Base-by-base conservation (phyloP, 768 basidiomycete species). In the Amanita molliuscula region DNA sequence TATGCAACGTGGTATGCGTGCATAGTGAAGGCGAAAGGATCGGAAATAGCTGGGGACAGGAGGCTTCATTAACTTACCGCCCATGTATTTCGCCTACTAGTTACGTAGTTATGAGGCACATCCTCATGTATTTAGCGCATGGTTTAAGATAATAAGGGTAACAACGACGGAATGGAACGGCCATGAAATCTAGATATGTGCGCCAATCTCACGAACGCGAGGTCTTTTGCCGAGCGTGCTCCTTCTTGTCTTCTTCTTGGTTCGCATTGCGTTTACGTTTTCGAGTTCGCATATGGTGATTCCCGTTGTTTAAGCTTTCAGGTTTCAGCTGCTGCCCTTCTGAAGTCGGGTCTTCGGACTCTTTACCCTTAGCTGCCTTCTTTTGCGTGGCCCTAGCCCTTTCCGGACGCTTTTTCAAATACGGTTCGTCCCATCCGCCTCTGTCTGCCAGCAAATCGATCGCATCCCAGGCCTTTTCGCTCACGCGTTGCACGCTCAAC, bases 401-500 rank as follows among this genome's bases (percentile, higher is more conserved):
- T 34, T 29, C 6, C 11, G 47, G 3, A 16, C 42, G 31, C 29
- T 42, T 40, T 28, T 41, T 49, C 21, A 16, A 18, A 8, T 23
- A 28, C 6, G 41, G 15, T 13, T 50, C 51, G 18, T 84, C 81
- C 87, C 89, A 95, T 0, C 91, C 92, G 1, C 92, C 92, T 25
- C 67, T 73, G 47, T 78, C 71, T 0, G 88, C 84, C 45, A 97
- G 62, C 46, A 63, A 54, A 15, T 68, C 59, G 8, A 93, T 73
- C 1, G 76, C 74, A 25, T 73, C 67, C 77, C 82, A 95, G 3
- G 88, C 82, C 7, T 63, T 68, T 51, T 76, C 68, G 20, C 74
- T 68, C 0, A 92, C 90, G 4, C 80, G 76, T 64, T 97, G 93
- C 1, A 97, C 91, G 60, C 90, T 94, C 37, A 96, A 72, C 47